phyloP scores from a whole-genome alignment of 2,329 filamentous ascomycete genomes.

The Nigrospora sphaerica region DNA sequence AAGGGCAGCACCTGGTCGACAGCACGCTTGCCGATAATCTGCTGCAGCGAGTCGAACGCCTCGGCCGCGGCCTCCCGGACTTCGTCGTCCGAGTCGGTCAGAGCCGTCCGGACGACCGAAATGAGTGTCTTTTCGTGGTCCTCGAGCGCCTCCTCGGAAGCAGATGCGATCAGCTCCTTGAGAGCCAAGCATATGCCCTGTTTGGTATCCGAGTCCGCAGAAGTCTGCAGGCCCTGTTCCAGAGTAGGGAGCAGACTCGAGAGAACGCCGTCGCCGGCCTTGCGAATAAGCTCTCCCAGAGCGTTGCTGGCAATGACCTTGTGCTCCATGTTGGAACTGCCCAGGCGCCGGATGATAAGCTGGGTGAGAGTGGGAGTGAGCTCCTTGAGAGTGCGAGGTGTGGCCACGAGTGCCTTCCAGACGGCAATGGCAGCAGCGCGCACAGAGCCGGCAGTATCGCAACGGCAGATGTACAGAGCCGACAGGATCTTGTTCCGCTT shows the following conservation, averaged over 20 bases:
- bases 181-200: slow-evolving; percentile 97
- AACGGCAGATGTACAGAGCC: slow-evolving; percentile 94
- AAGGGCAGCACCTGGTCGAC: slow-evolving; percentile 93
- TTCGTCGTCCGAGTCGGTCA: slow-evolving; percentile 83
- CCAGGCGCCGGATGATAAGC: slow-evolving; percentile 86
- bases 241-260: slow-evolving; percentile 83
- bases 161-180: slow-evolving; percentile 85
- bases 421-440: slow-evolving; percentile 84
- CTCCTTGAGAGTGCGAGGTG: slow-evolving; percentile 87
- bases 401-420: slow-evolving; percentile 95
- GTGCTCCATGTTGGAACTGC: slow-evolving; percentile 95
- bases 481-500: slow-evolving; percentile 96
- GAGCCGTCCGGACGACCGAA: slow-evolving; percentile 83
- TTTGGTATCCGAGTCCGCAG: slow-evolving; percentile 85
- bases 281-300: slow-evolving; percentile 91
- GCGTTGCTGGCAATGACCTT: slow-evolving; percentile 98
- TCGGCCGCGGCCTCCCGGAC: slow-evolving; percentile 95
- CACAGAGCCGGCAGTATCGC: slow-evolving; percentile 89
- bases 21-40: slow-evolving; percentile 86
- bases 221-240: slow-evolving; percentile 81
- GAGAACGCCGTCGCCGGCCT: slow-evolving; percentile 89
- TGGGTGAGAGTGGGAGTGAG: slow-evolving; percentile 91
- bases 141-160: slow-evolving; percentile 80
- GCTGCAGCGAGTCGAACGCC: slow-evolving; percentile 91
- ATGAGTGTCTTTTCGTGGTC: slow-evolving; percentile 94